Evolutionary conservation across 2,329 filamentous ascomycete species (phyloP), one percentile per base, ranked within the genome.

Genomic region (Lachnellula hyalina): DNA sequence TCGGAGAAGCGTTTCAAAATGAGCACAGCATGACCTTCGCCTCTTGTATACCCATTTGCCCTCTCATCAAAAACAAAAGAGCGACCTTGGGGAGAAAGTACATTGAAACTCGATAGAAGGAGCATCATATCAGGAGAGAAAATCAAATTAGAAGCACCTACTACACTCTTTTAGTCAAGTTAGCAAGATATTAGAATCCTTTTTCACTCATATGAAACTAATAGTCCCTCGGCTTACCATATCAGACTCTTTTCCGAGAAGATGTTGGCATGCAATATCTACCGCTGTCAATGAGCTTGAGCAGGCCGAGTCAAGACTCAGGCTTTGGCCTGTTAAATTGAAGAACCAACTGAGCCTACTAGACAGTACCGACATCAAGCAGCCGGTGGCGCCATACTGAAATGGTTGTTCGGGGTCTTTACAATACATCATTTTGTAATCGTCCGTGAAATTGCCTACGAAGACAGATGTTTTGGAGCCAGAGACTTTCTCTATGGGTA

Each of bases 1-100:
- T 82, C 77, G 8, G 73, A 70, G 0, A 86, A 68, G 2, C 75
- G 75, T 67, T 86, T 86, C 44, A 87, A 63, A 4, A 85, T 62
- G 1, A 87, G 66, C 15, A 80, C 74, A 0, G 75, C 80, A 19
- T 81, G 72, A 0, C 82, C 84, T 61, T 87, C 84, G 1, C 82
- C 83, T 36, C 82, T 74, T 0, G 77, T 81, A 61, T 86, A 87
- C 1, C 84, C 84, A 55, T 83, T 78, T 28, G 81, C 84, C 2
- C 75, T 72, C n/a, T 72, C 63, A 58, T 86, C 83, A 59, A 82
- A 85, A 2, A 72, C 69, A 52, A 77, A 77, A 58, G 77, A 80
- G 11, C 71, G 64, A 1, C 75, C 73, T 67, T 53, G 52, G 21
- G 28, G 48, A 9, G 36, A 44, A 2, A 54, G 25, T 15, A 54